Conservation (phyloP, 768 basidiomycete genomes). For the Plicaturopsis crispa region DNA sequence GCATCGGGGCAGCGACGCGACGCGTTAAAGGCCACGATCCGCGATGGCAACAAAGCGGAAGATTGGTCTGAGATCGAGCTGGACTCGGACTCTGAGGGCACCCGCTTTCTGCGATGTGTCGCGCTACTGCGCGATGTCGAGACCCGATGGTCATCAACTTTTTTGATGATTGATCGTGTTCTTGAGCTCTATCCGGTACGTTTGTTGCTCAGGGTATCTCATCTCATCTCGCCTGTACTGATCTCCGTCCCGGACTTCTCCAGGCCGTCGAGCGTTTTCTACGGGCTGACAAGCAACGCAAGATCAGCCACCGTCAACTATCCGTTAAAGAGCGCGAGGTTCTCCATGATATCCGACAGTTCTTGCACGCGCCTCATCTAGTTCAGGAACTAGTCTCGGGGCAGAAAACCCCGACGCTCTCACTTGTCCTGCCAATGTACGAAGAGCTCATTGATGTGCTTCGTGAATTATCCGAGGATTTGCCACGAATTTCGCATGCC, state of each 20-base stretch:
- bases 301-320: conserved; percentile 10
- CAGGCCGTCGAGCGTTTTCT: neutral
- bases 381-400: conserved; percentile 26
- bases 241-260: too few relatives aligned
- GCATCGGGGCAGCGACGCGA: conserved; percentile 19
- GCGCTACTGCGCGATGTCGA: conserved; percentile 24
- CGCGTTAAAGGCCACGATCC: conserved; percentile 17
- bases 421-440: conserved; percentile 10
- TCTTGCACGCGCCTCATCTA: conserved; percentile 19
- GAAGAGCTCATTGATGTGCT: conserved; percentile 9
- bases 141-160: conserved; percentile 27
- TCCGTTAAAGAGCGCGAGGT: conserved; percentile 9
- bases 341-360: conserved; percentile 20
- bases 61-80: conserved; percentile 6
- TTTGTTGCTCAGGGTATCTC: conserved; percentile 2
- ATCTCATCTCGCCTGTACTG: too few relatives aligned
- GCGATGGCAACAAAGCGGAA: conserved; percentile 15
- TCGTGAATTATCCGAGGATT: conserved; percentile 2
- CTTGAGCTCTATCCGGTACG: conserved; percentile 24
- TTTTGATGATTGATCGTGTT: conserved; percentile 25
- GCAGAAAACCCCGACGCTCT: conserved; percentile 12
- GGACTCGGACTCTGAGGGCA: too few relatives aligned
- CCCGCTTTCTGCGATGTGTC: conserved; percentile 10
- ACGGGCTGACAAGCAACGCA: conserved; percentile 15
- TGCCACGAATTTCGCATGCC: conserved; percentile 7